These are phyloP conservation scores for Tylopilus sp. DNA, from an alignment of 1,284 basidiomycete species.

Conservation along the genomic window DNA sequence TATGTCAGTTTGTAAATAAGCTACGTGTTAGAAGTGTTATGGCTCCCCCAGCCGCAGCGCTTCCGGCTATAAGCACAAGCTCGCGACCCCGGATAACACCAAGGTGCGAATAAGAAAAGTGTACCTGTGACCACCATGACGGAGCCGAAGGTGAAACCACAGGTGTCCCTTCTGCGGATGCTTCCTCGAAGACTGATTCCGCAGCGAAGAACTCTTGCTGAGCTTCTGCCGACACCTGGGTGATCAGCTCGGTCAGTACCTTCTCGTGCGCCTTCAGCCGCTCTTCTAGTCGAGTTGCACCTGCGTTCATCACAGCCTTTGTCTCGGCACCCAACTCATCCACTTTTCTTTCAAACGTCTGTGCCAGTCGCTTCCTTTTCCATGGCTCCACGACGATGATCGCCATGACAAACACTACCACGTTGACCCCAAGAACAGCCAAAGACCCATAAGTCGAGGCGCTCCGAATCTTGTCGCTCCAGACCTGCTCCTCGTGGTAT, in stretches of 20 bases:
- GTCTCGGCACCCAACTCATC: slow-evolving; percentile 67
- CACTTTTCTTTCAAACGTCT: slow-evolving; percentile 84
- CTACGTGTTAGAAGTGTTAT: slow-evolving; percentile 23
- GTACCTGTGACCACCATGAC: slow-evolving; percentile 14
- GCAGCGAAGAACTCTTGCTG: slow-evolving; percentile 1
- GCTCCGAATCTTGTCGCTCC: slow-evolving; percentile 95
- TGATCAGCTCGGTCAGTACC: slow-evolving; percentile 33
- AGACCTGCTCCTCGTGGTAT: slow-evolving; percentile 96
- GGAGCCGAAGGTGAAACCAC: neutral
- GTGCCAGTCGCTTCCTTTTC: slow-evolving; percentile 80
- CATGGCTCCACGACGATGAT: slow-evolving; percentile 90
- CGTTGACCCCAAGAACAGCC: slow-evolving; percentile 78
- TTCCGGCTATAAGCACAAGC: slow-evolving; percentile 27
- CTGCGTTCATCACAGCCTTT: slow-evolving; percentile 42
- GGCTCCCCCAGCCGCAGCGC: slow-evolving; percentile 27
- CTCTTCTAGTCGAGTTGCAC: slow-evolving; percentile 46
- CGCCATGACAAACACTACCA: slow-evolving; percentile 84
- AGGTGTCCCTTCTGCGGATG: slow-evolving; percentile 1
- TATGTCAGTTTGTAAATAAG: slow-evolving; percentile 22
- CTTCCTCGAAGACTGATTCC: slow-evolving; percentile 6
- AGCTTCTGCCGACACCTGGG: slow-evolving; percentile 19
- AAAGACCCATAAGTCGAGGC: slow-evolving; percentile 88
- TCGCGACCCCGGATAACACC: slow-evolving; percentile 19
- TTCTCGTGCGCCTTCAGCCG: slow-evolving; percentile 52
- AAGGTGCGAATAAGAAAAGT: slow-evolving; percentile 9